Percentiles rank a stretch among this genome's conserved stretches.
Evolutionary conservation across 2,329 filamentous ascomycete species (phyloP).

Genomic region (Camptophora hylomeconis): DNA sequence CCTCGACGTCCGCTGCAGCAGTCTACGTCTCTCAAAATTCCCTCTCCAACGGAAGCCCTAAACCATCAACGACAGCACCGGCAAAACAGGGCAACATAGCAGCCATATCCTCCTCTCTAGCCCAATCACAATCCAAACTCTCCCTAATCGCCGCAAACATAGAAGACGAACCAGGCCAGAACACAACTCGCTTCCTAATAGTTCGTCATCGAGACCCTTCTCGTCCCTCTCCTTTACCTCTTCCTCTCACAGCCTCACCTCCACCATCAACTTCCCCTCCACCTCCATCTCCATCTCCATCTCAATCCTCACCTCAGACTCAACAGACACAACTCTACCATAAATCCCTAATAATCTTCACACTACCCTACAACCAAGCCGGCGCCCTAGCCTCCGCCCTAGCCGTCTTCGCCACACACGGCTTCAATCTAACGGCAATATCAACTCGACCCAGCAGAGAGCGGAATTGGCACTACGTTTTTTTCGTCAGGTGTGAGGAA

Average conservation of each 20-base stretch:
- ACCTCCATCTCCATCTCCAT: not conserved
- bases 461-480: conserved; percentile 69
- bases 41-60: not conserved
- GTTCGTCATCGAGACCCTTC: conserved; percentile 16
- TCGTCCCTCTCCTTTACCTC: too few relatives aligned
- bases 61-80: not conserved
- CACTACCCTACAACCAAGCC: conserved; percentile 59
- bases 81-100: conserved; percentile 44
- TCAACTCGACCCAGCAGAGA: conserved; percentile 61
- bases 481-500: conserved; percentile 74
- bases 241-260: not conserved
- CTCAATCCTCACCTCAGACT: not conserved
- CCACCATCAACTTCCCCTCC: not conserved
- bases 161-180: conserved; percentile 30
- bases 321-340: conserved; percentile 14
- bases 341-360: conserved; percentile 75
- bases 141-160: conserved; percentile 46
- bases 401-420: conserved; percentile 58
- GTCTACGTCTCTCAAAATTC: conserved; percentile 53
- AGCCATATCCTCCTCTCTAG: conserved; percentile 65
- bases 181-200: conserved; percentile 36
- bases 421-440: conserved; percentile 79
- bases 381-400: conserved; percentile 76
- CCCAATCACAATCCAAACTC: conserved; percentile 49
- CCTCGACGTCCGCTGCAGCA: conserved; percentile 74